These are phyloP conservation scores for Yamadazyma kanchanaburiensis DNA, from an alignment of 1,139 yeast genomes.

Conservation along the genomic window DNA sequence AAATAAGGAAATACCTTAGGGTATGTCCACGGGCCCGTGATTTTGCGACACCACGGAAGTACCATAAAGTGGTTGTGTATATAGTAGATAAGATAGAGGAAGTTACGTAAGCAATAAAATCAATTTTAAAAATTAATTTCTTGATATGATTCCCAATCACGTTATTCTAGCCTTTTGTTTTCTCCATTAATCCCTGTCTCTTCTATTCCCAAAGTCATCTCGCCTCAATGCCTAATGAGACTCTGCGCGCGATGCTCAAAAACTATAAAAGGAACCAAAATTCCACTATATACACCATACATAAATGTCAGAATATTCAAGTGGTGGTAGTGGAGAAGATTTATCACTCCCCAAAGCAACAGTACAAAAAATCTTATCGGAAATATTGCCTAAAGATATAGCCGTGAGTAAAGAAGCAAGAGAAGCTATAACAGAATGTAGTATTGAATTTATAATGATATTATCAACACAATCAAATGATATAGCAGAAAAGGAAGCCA, in stretches of 20 bases:
- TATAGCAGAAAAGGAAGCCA: constrained; percentile 93
- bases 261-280: constrained; percentile 9
- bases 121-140: too few species aligned
- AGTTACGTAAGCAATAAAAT: too few species aligned
- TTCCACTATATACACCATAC: not conserved
- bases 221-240: too few species aligned
- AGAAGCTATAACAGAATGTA: constrained; percentile 92
- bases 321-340: constrained; percentile 37
- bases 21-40: not conserved
- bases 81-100: too few species aligned
- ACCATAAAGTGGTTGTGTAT: too few species aligned
- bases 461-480: constrained; percentile 92
- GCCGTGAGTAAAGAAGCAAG: constrained; percentile 92
- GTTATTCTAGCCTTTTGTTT: too few species aligned
- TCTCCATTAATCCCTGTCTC: too few species aligned
- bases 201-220: too few species aligned
- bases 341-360: constrained; percentile 68
- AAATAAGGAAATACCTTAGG: not conserved
- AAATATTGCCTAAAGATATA: constrained; percentile 80
- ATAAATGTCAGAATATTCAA: constrained; percentile 36
- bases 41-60: too few species aligned
- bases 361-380: constrained; percentile 90
- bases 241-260: constrained; percentile 4
- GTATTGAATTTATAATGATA: constrained; percentile 94
- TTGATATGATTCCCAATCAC: too few species aligned